Conservation (phyloP, 352 stramenopile genomes). For the Blastocystis sp. region DNA sequence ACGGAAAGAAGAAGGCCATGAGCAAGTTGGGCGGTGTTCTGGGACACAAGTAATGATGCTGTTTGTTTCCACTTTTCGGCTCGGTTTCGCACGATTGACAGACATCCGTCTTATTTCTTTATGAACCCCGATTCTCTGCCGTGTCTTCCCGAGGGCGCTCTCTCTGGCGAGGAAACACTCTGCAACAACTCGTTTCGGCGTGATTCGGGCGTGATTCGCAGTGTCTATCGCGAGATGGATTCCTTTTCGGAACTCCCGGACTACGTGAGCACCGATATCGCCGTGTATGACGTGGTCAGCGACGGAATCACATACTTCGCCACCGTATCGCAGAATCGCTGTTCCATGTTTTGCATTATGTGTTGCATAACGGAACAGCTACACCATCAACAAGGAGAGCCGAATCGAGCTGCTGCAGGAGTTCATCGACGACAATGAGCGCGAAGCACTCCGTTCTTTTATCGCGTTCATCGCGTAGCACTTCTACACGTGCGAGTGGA, state of each 20-base stretch:
- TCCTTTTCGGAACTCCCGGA: not conserved
- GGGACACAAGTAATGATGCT: conserved; percentile 69
- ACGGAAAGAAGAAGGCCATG: conserved; percentile 87
- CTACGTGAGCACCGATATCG: not conserved
- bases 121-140: not conserved
- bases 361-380: not conserved
- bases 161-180: not conserved
- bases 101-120: not conserved
- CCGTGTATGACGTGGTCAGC: not conserved
- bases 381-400: conserved; percentile 6
- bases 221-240: not conserved
- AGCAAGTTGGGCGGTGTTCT: conserved; percentile 68
- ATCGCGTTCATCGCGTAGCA: not conserved
- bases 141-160: not conserved
- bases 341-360: conserved; percentile 20
- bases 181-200: not conserved
- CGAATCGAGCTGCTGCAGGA: conserved; percentile 40
- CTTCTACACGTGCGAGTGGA: conserved; percentile 46
- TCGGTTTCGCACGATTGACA: not conserved
- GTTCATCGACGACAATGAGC: conserved; percentile 41
- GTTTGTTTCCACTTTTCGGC: not conserved
- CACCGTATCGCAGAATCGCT: conserved; percentile 6
- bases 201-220: not conserved
- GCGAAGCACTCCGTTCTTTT: not conserved
- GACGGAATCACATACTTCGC: conserved; percentile 30